These are phyloP conservation scores for Kalanchoe fedtschenkoi DNA, from an alignment of 164 flowering plant species.

Conservation along the genomic window DNA sequence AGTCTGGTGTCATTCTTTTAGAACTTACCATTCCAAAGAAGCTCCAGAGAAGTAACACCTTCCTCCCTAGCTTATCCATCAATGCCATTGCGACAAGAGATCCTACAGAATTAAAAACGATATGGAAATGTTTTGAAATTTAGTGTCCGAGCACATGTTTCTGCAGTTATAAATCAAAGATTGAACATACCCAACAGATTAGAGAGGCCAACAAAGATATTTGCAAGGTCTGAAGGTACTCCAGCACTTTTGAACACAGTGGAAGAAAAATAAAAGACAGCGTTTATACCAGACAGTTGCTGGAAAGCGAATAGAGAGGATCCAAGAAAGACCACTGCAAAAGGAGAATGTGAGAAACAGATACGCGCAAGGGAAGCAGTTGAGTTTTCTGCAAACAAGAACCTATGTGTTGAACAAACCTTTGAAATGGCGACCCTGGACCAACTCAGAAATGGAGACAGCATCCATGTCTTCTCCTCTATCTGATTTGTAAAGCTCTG, in stretches of 20 bases:
- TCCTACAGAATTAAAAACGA: slow-evolving; percentile 31
- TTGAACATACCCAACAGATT: slow-evolving; percentile 37
- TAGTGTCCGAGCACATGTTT: not conserved
- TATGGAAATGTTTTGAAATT: not conserved
- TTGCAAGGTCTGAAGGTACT: slow-evolving; percentile 51
- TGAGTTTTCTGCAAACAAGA: not conserved
- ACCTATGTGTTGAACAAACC: slow-evolving; percentile 26
- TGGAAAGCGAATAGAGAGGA: slow-evolving; percentile 72
- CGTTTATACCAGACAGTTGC: slow-evolving; percentile 80
- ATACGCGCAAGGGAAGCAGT: slow-evolving; percentile 7
- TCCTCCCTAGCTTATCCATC: slow-evolving; percentile 95
- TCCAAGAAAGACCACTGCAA: slow-evolving; percentile 98
- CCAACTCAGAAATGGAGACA: slow-evolving; percentile 55
- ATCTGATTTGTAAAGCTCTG: slow-evolving; percentile 65
- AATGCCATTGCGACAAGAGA: slow-evolving; percentile 65
- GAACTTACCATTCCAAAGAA: slow-evolving; percentile 73
- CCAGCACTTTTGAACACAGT: slow-evolving; percentile 67
- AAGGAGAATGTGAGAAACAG: slow-evolving; percentile 37
- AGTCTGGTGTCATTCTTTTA: not conserved
- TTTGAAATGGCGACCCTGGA: slow-evolving; percentile 78
- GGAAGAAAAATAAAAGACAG: slow-evolving; percentile 75
- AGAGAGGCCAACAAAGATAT: slow-evolving; percentile 41
- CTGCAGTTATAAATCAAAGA: not conserved
- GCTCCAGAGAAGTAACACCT: slow-evolving; percentile 74
- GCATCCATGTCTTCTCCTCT: slow-evolving; percentile 58